Percentiles rank a stretch among this genome's conserved stretches.
These are phyloP conservation scores for Carex kokanica DNA, from an alignment of 176 grass and related monocot genomes.

Conservation along the genomic window DNA sequence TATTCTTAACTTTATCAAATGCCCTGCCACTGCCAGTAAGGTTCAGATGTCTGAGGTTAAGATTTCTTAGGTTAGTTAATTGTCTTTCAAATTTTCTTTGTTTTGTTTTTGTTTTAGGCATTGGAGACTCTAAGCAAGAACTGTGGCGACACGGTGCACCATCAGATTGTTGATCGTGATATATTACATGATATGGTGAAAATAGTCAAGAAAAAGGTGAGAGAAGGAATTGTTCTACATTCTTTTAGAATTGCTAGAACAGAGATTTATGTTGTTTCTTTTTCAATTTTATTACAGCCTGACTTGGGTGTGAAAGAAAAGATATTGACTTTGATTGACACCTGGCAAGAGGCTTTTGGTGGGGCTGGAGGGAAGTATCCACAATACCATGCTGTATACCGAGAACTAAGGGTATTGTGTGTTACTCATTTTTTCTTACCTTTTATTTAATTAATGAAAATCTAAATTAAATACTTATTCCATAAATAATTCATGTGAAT, in stretches of 20 bases:
- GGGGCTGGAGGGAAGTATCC: constrained; percentile 76
- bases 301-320: constrained; percentile 90
- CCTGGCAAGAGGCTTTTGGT: constrained; percentile 99
- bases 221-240: constrained; percentile 23
- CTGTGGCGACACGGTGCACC: constrained; percentile 81
- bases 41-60: background rate
- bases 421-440: background rate
- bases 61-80: background rate
- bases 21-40: background rate
- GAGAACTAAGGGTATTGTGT: constrained; percentile 83
- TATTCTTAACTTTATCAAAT: background rate
- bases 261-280: constrained; percentile 23
- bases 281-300: constrained; percentile 50
- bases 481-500: background rate
- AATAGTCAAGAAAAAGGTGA: constrained; percentile 99
- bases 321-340: constrained; percentile 90
- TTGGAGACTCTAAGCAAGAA: constrained; percentile 99
- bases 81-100: background rate
- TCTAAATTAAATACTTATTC: background rate
- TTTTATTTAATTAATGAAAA: constrained; percentile 2
- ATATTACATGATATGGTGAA: constrained; percentile 99
- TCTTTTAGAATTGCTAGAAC: constrained; percentile 24
- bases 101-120: constrained; percentile 41
- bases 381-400: constrained; percentile 82
- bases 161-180: constrained; percentile 89